phyloP scores from a whole-genome alignment of 305 asterid genomes.

The Plantago lanceolata region DNA sequence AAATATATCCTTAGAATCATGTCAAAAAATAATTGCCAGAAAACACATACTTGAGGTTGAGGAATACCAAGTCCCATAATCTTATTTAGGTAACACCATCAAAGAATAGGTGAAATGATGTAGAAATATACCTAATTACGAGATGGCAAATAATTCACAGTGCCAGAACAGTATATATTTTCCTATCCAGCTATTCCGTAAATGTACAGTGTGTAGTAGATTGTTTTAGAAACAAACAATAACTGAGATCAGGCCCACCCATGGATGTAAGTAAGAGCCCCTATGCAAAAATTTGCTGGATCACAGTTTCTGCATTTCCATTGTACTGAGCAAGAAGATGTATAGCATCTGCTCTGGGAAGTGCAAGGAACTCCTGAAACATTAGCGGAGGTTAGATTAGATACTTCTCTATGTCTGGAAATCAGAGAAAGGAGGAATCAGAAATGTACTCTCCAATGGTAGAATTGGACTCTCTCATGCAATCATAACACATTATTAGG shows the following conservation, averaged over 20 bases:
- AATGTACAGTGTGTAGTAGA: background rate
- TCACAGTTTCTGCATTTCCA: conserved; percentile 85
- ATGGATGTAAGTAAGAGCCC: conserved; percentile 17
- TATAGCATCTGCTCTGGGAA: conserved; percentile 93
- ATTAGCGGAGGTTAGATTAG: background rate
- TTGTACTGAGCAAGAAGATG: conserved; percentile 89
- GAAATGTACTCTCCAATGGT: background rate
- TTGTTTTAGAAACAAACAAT: conserved; percentile 29
- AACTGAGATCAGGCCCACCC: conserved; percentile 24
- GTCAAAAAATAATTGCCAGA: no score
- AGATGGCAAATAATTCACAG: conserved; percentile 7
- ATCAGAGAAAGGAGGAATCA: background rate
- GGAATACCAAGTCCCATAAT: no score
- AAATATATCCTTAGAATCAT: no score
- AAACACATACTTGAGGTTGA: background rate
- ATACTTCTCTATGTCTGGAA: background rate
- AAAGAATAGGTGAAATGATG: background rate
- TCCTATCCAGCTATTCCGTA: conserved; percentile 13
- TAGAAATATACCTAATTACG: background rate
- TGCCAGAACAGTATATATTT: conserved; percentile 12
- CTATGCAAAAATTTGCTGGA: conserved; percentile 83
- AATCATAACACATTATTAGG: no score
- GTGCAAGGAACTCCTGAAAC: conserved; percentile 89
- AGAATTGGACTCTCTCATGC: no score
- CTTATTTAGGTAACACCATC: background rate